Conservation (phyloP, 805 yeast species). For the Candida awuae region DNA sequence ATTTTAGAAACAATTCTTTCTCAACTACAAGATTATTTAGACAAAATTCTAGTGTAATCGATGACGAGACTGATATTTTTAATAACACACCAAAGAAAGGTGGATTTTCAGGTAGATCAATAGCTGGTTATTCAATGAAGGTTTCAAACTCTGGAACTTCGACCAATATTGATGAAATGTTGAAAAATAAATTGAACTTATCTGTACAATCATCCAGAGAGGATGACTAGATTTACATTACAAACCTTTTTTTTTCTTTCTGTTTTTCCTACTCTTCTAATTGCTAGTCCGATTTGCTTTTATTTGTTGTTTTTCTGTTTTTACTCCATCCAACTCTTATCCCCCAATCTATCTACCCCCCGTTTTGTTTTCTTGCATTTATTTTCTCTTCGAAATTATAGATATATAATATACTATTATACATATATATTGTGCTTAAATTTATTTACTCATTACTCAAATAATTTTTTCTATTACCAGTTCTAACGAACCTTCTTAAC, state of each 20-base stretch:
- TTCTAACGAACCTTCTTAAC: constrained; percentile 83
- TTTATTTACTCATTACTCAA: constrained; percentile 31
- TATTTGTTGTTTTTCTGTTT: background rate
- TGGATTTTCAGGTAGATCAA: constrained; percentile 13
- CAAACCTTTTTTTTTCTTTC: background rate
- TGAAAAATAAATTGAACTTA: constrained; percentile 3
- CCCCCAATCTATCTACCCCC: too few species aligned
- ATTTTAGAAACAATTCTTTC: constrained; percentile 26
- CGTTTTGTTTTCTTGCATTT: too few species aligned
- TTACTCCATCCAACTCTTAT: too few species aligned
- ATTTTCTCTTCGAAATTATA: background rate
- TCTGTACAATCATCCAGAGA: background rate
- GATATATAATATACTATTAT: background rate
- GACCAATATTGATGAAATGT: constrained; percentile 16
- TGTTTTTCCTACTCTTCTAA: background rate
- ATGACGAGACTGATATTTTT: constrained; percentile 13
- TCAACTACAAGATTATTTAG: constrained; percentile 12
- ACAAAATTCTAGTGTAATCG: constrained; percentile 10
- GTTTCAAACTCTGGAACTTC: background rate
- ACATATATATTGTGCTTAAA: background rate
- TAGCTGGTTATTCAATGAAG: background rate
- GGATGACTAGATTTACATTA: background rate
- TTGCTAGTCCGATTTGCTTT: background rate
- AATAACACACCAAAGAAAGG: constrained; percentile 14
- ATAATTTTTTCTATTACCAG: constrained; percentile 92